Base-by-base conservation (phyloP, 306 rosid species). In the Malus domestica region DNA sequence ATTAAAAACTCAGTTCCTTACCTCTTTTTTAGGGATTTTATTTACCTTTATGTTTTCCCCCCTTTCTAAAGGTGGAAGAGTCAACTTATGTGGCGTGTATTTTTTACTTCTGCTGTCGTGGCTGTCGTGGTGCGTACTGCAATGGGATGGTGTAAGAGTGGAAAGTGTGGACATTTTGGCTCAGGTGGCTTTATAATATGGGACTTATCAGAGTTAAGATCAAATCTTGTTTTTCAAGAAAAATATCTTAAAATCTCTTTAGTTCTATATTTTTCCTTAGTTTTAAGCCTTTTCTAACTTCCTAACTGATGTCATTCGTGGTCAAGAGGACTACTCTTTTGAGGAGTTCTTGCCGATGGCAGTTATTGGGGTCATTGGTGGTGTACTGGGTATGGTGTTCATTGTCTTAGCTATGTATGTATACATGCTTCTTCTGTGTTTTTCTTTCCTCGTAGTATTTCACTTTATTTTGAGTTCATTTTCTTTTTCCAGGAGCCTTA, bases 181-280 rank as follows among this genome's bases (percentile, higher is more conserved):
- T 89, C 96, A 2, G 99, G 99, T 42, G 99, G 99, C 82, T 92
- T 95, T 91, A 92, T 95, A 79, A 92, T 95, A 74, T 95, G 96
- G 97, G 99, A 95, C 84, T 58, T 84, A 78, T 95, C 97, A 68
- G 97, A 80, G 99, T 95, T 86, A 86, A 88, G 88, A 88, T 88
- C 87, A 69, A 73, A 82, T 80, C 78, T 81, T 71, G n/a, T 10
- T 42, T 60, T 19, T 10, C 32, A 10, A 20, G 51, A 27, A 63
- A 59, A 85, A 87, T 84, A 87, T 87, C 88, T 65, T 70, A 82
- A 16, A 19, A n/a, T 35, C 11, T 54, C 66, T 76, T 72, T 68
- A 30, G 51, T 51, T 72, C 3, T 32, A 23, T 33, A 29, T 60
- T 22, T 67, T 11, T 44, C 20, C 22, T 80, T 30, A 62, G 11